Base-by-base conservation (phyloP, 352 stramenopile genomes). In the Phytophthora melonis region DNA sequence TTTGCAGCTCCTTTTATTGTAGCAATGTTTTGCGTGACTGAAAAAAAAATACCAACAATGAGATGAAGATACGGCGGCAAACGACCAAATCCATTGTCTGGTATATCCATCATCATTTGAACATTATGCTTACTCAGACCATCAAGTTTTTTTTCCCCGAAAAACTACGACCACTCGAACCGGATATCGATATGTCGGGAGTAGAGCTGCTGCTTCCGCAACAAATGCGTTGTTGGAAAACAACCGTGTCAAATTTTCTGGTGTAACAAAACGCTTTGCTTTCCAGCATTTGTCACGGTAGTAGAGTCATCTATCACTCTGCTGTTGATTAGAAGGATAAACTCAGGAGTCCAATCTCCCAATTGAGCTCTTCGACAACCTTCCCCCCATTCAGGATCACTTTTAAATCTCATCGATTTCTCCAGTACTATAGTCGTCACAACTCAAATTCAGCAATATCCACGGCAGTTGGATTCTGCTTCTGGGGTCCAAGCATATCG, bases 1-100 rank as follows among this genome's bases (percentile, higher is more conserved):
- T 68, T 73, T 5, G 66, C 58, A 21, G 60, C 39, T 16, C 54
- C 49, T 32, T 66, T 66, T 7, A 27, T 21, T 4, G 63, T 25
- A 23, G 25, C 41, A 25, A 63, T 27, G 30, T 70, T 70, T 54
- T 70, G 63, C 5, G 63, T 64, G 1, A 73, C 47, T 58, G 68
- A 58, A 13, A 73, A 36, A 1, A 58, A 58, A 58, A 73, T 73
- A 0, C 58, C 58, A 5, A 43, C 55, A 18, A 68, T 53, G 1
- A 73, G 59, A 16, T 73, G 41, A 4, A 73, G n/a, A 21, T 67
- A 73, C 1, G 66, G 66, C 1, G 58, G 39, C 50, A 68, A 59
- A 1, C 66, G 8, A 1, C 50, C 66, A 43, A 73, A 73, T 13
- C 41, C 21, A 45, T 43, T 47, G 32, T 56, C 58, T 4, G 58